Base-by-base conservation (phyloP, 106 monocot genomes). In the Agapanthus africanus region DNA sequence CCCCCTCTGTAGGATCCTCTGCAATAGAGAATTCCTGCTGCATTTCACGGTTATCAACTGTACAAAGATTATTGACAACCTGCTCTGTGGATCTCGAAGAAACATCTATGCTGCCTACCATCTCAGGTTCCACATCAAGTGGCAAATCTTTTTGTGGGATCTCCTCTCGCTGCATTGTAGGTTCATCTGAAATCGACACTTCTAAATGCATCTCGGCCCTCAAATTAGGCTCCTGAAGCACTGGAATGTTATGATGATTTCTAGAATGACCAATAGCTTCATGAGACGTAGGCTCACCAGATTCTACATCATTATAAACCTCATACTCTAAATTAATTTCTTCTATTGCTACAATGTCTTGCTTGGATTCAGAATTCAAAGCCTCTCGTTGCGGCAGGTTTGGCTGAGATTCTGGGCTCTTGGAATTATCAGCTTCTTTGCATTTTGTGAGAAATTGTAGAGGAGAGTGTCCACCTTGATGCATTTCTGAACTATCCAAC, bases 141-240 rank as follows among this genome's bases (percentile, higher is more conserved):
- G 27, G 15, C 28, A 44, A 19, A 66, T 44, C 42, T 41, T 18
- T 19, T 36, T 26, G 36, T 64, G n/a, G 41, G 15, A 15, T 44
- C 66, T 66, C 42, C 42, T 44, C 13, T 30, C 28, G 27, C 30
- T 66, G 61, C 35, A 61, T 36, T n/a, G 7, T 37, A 51, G 41
- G 31, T 50, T 70, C 50, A 37, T 76, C 63, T 57, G 60, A 21
- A 39, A 31, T 36, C 33, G 59, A 4, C 57, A 22, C 38, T 47
- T 76, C 60, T 71, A 57, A 57, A 37, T 78, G 66, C 65, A 70
- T 38, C 59, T 33, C 40, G 31, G 19, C 40, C 6, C 57, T 11
- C 39, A 14, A 37, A 36, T 26, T 36, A 38, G 44, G 50, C 11
- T 34, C 27, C 47, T 33, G 63, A 1, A 11, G 3, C 10, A 66